These are phyloP conservation scores for Fusarium denticulatum DNA, from an alignment of 2,329 filamentous ascomycete genomes.

Conservation along the genomic window DNA sequence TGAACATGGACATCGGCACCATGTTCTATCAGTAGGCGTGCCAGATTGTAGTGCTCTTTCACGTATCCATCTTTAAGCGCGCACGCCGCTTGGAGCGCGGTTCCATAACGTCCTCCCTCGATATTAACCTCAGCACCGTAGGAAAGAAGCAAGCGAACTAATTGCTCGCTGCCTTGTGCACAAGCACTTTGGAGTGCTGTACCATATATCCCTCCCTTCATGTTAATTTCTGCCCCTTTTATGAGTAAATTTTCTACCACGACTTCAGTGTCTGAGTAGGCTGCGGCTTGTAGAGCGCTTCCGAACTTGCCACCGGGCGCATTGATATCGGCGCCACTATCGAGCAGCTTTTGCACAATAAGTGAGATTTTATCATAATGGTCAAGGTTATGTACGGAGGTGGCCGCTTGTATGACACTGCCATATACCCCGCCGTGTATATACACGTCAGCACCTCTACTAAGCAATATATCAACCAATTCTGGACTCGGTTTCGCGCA, in stretches of 20 bases:
- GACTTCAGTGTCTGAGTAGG: accelerated
- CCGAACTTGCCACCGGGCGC: not conserved
- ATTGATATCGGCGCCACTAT: not conserved
- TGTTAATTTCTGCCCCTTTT: accelerated
- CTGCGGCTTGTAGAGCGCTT: not conserved
- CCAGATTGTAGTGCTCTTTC: too few relatives aligned
- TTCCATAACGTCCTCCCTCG: not conserved
- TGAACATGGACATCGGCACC: not conserved
- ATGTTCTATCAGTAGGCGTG: accelerated
- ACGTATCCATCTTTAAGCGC: accelerated
- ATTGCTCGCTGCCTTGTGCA: accelerated
- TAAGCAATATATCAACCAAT: accelerated
- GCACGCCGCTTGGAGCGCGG: not conserved
- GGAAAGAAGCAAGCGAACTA: accelerated
- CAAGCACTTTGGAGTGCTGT: not conserved
- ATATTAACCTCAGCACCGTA: accelerated
- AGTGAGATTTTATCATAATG: not conserved
- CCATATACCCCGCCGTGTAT: accelerated
- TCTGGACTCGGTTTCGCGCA: accelerated
- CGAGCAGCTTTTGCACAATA: not conserved
- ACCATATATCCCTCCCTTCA: accelerated
- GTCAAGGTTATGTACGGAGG: not conserved
- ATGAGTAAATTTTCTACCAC: accelerated
- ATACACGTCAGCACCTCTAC: not conserved
- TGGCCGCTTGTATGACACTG: not conserved